Evolutionary conservation across 2,329 filamentous ascomycete genomes (phyloP).

Genomic region (Diaporthe amygdali): DNA sequence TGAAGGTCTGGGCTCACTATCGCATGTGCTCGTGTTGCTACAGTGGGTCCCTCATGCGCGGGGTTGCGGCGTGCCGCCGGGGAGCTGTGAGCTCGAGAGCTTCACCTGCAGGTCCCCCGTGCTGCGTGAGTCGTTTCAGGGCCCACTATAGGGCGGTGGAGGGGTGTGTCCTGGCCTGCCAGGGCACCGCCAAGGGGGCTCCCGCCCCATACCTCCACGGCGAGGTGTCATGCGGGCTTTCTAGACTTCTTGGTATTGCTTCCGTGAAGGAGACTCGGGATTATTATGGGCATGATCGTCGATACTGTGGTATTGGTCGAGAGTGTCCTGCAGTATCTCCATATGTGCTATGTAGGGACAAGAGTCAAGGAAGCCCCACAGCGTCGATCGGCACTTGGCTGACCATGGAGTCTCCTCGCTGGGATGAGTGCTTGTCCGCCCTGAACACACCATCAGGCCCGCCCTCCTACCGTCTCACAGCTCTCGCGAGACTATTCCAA

Average conservation of each 20-base stretch:
- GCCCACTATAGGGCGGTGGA: not conserved
- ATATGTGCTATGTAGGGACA: not conserved
- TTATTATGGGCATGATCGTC: not conserved
- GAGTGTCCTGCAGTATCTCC: too few relatives aligned
- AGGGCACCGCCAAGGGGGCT: not conserved
- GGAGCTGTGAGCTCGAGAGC: not conserved
- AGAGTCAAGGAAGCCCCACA: not conserved
- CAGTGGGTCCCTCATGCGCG: slow-evolving; percentile 8
- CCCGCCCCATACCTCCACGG: not conserved
- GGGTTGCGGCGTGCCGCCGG: not conserved
- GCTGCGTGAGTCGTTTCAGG: slow-evolving; percentile 12
- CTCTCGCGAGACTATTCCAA: not conserved
- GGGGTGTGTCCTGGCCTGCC: not conserved
- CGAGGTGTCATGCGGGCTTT: slow-evolving; percentile 7
- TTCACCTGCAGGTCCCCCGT: not conserved
- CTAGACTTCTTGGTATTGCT: slow-evolving; percentile 7
- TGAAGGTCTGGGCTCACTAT: not conserved
- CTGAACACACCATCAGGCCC: not conserved
- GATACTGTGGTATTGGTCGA: too few relatives aligned
- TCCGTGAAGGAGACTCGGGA: not conserved
- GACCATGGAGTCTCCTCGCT: not conserved
- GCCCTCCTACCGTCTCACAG: not conserved
- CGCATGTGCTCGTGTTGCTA: slow-evolving; percentile 1
- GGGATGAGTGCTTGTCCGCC: not conserved
- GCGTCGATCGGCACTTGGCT: not conserved